A percentile compares a stretch with the other conserved stretches of the same genome.
These are phyloP conservation scores for Pyrenula massariospora DNA, from an alignment of 495 filamentous ascomycete genomes.

Conservation along the genomic window DNA sequence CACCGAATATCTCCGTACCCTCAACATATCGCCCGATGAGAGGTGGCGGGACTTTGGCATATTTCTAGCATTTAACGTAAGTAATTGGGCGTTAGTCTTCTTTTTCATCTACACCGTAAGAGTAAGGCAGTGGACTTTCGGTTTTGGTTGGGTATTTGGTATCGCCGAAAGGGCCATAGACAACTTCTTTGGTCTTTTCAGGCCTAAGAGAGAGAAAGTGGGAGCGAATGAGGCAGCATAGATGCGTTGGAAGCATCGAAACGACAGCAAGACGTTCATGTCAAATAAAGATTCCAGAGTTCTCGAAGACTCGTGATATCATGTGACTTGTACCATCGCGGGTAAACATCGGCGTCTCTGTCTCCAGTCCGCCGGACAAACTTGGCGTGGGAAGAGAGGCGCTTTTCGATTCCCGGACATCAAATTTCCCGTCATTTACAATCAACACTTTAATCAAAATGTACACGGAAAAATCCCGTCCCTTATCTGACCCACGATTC, in stretches of 20 bases:
- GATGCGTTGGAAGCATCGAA: too few species aligned
- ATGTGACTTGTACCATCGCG: too few species aligned
- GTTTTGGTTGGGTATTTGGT: constrained; percentile 41
- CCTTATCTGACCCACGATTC: not conserved
- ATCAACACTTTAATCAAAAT: too few species aligned
- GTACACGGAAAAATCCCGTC: not conserved
- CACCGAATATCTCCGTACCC: constrained; percentile 50
- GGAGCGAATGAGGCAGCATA: too few species aligned
- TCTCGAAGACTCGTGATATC: too few species aligned
- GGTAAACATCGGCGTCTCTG: not conserved
- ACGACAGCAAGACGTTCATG: too few species aligned
- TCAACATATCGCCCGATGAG: constrained; percentile 53
- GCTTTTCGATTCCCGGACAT: too few species aligned
- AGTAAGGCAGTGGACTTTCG: constrained; percentile 63
- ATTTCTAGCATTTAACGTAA: constrained; percentile 63
- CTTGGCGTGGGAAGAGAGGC: not conserved
- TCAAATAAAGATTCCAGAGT: too few species aligned
- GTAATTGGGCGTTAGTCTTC: constrained; percentile 70
- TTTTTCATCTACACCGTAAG: constrained; percentile 76
- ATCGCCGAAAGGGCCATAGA: not conserved
- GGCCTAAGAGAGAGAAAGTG: not conserved
- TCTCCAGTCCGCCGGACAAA: too few species aligned
- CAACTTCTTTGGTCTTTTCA: not conserved
- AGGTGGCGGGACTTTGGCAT: constrained; percentile 74
- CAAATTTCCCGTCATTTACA: not conserved